Percentiles rank a stretch among this genome's conserved stretches.
Conservation (phyloP, 2,329 filamentous ascomycete genomes). For the Aureobasidium lini region DNA sequence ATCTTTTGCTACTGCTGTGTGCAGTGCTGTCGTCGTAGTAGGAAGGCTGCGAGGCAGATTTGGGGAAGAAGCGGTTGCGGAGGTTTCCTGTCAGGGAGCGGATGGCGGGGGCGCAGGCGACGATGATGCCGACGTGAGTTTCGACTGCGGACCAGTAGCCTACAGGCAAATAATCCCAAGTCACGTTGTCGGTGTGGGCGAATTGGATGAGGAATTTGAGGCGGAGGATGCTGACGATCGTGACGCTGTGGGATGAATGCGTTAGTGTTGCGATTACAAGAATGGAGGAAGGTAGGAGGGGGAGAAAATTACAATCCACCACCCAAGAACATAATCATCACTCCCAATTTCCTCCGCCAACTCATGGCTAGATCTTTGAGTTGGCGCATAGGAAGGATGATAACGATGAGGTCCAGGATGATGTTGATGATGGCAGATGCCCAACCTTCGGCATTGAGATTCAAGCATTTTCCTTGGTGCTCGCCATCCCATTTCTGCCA, state of each 20-base stretch:
- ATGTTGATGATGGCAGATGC: slow-evolving; percentile 15
- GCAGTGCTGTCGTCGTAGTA: not conserved
- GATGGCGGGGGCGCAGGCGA: slow-evolving; percentile 17
- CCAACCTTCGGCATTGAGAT: slow-evolving; percentile 12
- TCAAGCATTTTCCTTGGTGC: slow-evolving; percentile 8
- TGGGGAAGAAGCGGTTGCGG: not conserved
- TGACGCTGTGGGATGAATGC: slow-evolving; percentile 9
- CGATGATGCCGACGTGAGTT: slow-evolving; percentile 15
- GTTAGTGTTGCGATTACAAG: not conserved
- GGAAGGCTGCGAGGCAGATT: not conserved
- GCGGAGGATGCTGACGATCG: slow-evolving; percentile 17
- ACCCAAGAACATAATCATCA: slow-evolving; percentile 15
- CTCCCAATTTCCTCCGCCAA: slow-evolving; percentile 8
- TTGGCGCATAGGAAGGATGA: slow-evolving; percentile 14
- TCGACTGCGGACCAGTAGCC: slow-evolving; percentile 16
- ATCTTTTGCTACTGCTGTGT: not conserved
- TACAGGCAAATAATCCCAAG: slow-evolving; percentile 14
- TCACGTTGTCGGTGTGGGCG: slow-evolving; percentile 11
- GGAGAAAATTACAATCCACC: slow-evolving; percentile 16
- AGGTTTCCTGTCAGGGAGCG: slow-evolving; percentile 12
- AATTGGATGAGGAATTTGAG: slow-evolving; percentile 15
- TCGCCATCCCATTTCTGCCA: slow-evolving; percentile 11
- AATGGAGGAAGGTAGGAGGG: not conserved
- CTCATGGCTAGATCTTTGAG: slow-evolving; percentile 15
- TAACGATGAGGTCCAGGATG: slow-evolving; percentile 14